Evolutionary conservation across 345 rosid genomes (phyloP).

Genomic region (Euphorbia lathyris): DNA sequence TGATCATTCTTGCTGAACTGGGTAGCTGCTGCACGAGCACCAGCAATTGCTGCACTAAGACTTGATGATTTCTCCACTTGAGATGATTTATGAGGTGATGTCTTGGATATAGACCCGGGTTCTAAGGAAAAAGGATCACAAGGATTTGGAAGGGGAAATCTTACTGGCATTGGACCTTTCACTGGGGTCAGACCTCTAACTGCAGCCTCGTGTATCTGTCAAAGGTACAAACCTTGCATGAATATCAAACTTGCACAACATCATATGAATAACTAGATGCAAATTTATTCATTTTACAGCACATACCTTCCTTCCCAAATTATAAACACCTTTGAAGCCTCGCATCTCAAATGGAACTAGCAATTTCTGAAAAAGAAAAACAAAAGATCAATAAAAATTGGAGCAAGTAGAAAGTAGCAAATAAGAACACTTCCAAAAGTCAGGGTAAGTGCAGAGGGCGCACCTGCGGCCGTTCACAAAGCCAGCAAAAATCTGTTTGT

Average conservation of each 20-base stretch:
- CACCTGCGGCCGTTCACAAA: conserved; percentile 88
- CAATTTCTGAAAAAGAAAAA: conserved; percentile 67
- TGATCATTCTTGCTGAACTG: conserved; percentile 65
- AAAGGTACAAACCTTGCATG: not conserved
- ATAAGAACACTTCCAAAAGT: not conserved
- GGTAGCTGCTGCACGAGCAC: conserved; percentile 80
- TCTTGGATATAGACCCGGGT: conserved; percentile 57
- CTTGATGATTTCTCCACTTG: conserved; percentile 41
- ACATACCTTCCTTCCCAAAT: conserved; percentile 87
- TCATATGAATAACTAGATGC: not conserved
- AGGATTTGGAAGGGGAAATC: conserved; percentile 68
- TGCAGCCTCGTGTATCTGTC: conserved; percentile 67
- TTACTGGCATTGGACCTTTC: conserved; percentile 50
- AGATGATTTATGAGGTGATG: conserved; percentile 25
- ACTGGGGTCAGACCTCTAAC: conserved; percentile 68
- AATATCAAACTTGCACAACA: not conserved
- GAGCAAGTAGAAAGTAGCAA: not conserved
- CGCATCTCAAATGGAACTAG: conserved; percentile 95
- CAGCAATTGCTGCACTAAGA: conserved; percentile 73
- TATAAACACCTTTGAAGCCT: conserved; percentile 79
- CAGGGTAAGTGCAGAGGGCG: conserved; percentile 11
- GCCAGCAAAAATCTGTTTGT: conserved; percentile 86
- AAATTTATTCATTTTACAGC: not conserved
- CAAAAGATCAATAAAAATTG: no score
- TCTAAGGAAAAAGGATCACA: conserved; percentile 68